A percentile compares a stretch with the other conserved stretches of the same genome.
Evolutionary conservation across 305 asterid genomes (phyloP).

Genomic region (Fraxinus platypoda): DNA sequence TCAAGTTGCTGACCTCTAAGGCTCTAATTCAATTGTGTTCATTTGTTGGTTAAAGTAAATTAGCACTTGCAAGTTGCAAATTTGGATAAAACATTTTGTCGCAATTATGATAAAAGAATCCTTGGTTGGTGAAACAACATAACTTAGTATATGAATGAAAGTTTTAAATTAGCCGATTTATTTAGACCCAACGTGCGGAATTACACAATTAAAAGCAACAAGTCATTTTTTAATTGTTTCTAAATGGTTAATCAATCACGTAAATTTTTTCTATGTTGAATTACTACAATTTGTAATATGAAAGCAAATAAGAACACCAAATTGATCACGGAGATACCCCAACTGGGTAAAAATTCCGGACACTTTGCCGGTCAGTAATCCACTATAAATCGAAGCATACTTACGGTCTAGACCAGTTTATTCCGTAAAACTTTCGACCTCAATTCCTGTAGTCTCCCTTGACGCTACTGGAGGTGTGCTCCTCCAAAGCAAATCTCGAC

Average conservation of each 20-base stretch:
- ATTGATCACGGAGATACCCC: not conserved
- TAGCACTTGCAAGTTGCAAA: not conserved
- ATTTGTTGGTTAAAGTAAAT: not conserved
- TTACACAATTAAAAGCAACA: no score
- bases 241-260: not conserved
- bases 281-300: not conserved
- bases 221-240: not conserved
- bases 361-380: not conserved
- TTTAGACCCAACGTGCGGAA: not conserved
- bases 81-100: not conserved
- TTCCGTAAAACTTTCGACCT: not conserved
- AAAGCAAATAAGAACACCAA: no score
- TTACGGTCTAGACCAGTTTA: not conserved
- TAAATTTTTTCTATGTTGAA: not conserved
- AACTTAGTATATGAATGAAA: not conserved
- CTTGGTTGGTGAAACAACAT: not conserved
- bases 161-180: not conserved
- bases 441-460: not conserved
- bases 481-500: not conserved
- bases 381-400: not conserved
- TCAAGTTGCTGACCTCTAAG: not conserved
- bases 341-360: not conserved
- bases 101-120: not conserved
- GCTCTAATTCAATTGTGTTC: not conserved
- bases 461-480: not conserved